These are phyloP conservation scores for Colletotrichum spinosum DNA, from an alignment of 2,329 filamentous ascomycete genomes.

Conservation along the genomic window DNA sequence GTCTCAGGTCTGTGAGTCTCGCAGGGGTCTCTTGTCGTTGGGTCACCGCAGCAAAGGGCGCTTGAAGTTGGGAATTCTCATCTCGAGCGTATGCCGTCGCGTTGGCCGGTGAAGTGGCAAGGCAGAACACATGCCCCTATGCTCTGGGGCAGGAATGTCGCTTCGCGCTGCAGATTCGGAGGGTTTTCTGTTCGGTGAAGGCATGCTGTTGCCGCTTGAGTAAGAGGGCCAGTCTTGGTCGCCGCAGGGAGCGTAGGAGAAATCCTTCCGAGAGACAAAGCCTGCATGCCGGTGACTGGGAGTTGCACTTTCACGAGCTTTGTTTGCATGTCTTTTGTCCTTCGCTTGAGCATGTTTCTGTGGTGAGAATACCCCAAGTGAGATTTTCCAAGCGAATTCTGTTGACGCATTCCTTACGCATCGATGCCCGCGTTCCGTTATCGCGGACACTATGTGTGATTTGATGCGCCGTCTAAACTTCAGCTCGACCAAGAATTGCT, in stretches of 20 bases:
- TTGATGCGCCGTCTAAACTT: too few species aligned
- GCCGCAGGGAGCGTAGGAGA: background rate
- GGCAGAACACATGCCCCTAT: background rate
- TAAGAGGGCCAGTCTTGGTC: background rate
- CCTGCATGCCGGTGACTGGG: background rate
- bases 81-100: background rate
- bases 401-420: too few species aligned
- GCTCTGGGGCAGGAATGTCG: conserved; percentile 9
- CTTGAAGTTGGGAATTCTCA: background rate
- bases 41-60: background rate
- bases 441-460: too few species aligned
- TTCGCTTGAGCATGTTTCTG: too few species aligned
- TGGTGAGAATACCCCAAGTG: too few species aligned
- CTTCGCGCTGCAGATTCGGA: background rate
- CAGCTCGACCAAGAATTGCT: too few species aligned
- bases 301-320: too few species aligned
- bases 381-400: too few species aligned
- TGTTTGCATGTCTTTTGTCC: too few species aligned
- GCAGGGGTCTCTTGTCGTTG: conserved; percentile 8
- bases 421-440: too few species aligned
- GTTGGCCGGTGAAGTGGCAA: background rate
- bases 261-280: conserved; percentile 7
- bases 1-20: conserved; percentile 25
- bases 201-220: conserved; percentile 1
- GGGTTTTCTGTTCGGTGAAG: background rate